Percentiles rank a stretch among this genome's conserved stretches.
phyloP scores from a whole-genome alignment of 176 grass and related monocot species.

The Musa troglodytarum region DNA sequence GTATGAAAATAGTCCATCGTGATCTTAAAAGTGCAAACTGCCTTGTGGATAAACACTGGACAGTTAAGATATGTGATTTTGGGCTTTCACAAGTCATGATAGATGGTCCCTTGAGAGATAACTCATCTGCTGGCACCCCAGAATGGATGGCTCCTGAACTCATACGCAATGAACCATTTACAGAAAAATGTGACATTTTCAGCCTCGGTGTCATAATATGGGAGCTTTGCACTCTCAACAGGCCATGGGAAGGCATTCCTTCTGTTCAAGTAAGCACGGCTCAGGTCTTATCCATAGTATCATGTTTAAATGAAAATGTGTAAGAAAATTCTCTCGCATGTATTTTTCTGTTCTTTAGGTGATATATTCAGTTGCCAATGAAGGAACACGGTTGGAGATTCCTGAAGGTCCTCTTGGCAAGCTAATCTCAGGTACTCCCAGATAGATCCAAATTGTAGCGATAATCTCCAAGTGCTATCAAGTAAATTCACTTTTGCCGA shows the following conservation, averaged over 20 bases:
- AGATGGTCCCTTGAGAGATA: conserved; percentile 64
- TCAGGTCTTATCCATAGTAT: background rate
- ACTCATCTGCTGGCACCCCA: conserved; percentile 88
- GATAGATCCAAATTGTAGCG: background rate
- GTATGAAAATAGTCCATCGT: conserved; percentile 96
- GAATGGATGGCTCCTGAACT: conserved; percentile 99
- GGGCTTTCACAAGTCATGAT: conserved; percentile 76
- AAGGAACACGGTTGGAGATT: conserved; percentile 77
- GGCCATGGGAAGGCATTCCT: conserved; percentile 86
- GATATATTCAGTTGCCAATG: conserved; percentile 70
- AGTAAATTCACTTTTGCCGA: background rate
- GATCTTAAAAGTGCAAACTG: conserved; percentile 99
- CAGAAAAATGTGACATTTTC: conserved; percentile 98
- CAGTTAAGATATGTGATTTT: conserved; percentile 95
- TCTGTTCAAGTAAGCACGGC: conserved; percentile 72
- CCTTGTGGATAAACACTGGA: conserved; percentile 96
- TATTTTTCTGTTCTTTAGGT: conserved; percentile 38
- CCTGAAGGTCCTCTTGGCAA: conserved; percentile 93
- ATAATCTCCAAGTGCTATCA: too few species aligned
- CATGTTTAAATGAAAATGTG: background rate
- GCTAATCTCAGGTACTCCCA: conserved; percentile 67
- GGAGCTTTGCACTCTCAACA: conserved; percentile 96
- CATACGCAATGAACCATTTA: conserved; percentile 85
- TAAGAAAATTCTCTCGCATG: background rate
- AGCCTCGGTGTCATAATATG: conserved; percentile 97